phyloP scores from a whole-genome alignment of 495 filamentous ascomycete genomes.

The Penicillium argentinense region DNA sequence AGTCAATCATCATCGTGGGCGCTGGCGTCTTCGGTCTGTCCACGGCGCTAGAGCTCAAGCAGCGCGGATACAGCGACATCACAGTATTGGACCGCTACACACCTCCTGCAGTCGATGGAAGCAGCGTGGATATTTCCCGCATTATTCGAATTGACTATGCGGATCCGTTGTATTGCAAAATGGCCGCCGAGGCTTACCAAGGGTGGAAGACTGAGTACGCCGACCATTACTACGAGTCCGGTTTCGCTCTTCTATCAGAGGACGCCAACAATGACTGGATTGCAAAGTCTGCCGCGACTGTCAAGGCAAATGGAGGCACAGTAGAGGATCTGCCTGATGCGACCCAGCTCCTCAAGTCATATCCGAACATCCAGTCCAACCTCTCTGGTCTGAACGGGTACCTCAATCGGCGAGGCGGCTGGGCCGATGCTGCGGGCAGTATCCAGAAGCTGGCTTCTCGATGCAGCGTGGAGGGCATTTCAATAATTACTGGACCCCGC shows the following conservation, averaged over 20 bases:
- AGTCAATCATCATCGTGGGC: conserved; percentile 37
- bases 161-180: conserved; percentile 61
- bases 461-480: conserved; percentile 28
- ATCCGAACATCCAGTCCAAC: conserved; percentile 25
- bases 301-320: conserved; percentile 15
- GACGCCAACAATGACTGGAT: conserved; percentile 27
- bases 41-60: conserved; percentile 26
- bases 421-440: conserved; percentile 69
- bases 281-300: conserved; percentile 17
- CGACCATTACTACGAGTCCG: conserved; percentile 27
- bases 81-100: conserved; percentile 56
- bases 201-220: conserved; percentile 58
- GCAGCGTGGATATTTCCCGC: conserved; percentile 63
- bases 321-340: conserved; percentile 27
- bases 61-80: conserved; percentile 27
- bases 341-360: conserved; percentile 18
- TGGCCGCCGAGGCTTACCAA: conserved; percentile 59
- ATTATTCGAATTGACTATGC: conserved; percentile 72
- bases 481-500: conserved; percentile 29
- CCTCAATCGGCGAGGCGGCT: conserved; percentile 65
- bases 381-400: conserved; percentile 54
- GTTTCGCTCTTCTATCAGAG: conserved; percentile 29
- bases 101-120: conserved; percentile 55
- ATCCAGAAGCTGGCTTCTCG: conserved; percentile 56
- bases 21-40: conserved; percentile 35